Conservation (phyloP, 306 rosid species). For the Malus fusca region DNA sequence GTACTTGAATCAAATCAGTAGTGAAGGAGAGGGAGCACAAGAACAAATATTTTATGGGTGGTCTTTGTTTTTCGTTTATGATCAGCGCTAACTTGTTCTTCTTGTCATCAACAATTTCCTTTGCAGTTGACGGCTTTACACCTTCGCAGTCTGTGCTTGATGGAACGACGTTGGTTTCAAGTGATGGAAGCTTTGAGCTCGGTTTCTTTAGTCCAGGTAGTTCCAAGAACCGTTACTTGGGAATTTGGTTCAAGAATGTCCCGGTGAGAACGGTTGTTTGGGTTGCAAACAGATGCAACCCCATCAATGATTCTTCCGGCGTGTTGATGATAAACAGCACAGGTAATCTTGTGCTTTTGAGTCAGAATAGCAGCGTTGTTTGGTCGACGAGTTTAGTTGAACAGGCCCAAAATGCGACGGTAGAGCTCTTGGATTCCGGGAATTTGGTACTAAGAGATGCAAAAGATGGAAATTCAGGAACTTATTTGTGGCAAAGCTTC, state of each 20-base stretch:
- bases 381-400: conserved; percentile 29
- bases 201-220: conserved; percentile 52
- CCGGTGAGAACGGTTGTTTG: conserved; percentile 34
- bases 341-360: conserved; percentile 14
- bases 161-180: conserved; percentile 32
- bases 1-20: background rate
- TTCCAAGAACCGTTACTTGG: conserved; percentile 30
- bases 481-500: conserved; percentile 51
- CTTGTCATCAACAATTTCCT: conserved; percentile 2
- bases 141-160: conserved; percentile 27
- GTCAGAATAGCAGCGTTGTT: conserved; percentile 7
- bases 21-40: background rate
- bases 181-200: conserved; percentile 31
- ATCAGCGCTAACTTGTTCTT: background rate
- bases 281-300: conserved; percentile 51
- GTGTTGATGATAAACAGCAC: conserved; percentile 14
- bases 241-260: conserved; percentile 41
- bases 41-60: background rate
- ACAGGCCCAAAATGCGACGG: conserved; percentile 13
- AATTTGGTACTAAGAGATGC: conserved; percentile 39
- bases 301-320: conserved; percentile 33
- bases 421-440: conserved; percentile 41
- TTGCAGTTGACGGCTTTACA: conserved; percentile 23
- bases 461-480: conserved; percentile 14
- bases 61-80: background rate